phyloP scores from a whole-genome alignment of 495 filamentous ascomycete genomes.

The Penicillium psychrofluorescens region DNA sequence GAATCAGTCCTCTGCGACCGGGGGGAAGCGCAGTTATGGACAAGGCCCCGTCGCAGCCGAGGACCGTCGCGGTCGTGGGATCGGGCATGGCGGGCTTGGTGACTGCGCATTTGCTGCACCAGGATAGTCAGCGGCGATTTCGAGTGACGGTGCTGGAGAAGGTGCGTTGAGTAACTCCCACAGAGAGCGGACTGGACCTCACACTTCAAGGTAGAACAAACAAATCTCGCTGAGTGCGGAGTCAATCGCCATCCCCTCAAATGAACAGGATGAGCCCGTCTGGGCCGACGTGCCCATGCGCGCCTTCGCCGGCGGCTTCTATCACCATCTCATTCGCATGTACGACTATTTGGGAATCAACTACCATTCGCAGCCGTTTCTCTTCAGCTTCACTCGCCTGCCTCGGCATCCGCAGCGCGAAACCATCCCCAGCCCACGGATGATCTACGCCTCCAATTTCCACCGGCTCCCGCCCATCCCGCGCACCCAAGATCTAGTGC shows the following conservation, averaged over 20 bases:
- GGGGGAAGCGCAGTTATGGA: background rate
- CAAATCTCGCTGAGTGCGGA: slow-evolving; percentile 21
- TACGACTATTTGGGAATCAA: slow-evolving; percentile 43
- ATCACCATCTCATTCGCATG: slow-evolving; percentile 45
- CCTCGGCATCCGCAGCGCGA: slow-evolving; percentile 7
- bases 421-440: slow-evolving; percentile 16
- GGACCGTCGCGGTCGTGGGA: slow-evolving; percentile 43
- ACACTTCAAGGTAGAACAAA: slow-evolving; percentile 10
- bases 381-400: slow-evolving; percentile 26
- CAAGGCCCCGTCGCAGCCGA: background rate
- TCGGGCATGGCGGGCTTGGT: slow-evolving; percentile 50
- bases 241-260: slow-evolving; percentile 7
- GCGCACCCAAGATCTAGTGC: slow-evolving; percentile 9
- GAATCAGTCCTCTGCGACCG: no score
- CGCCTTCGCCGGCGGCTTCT: slow-evolving; percentile 46
- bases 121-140: slow-evolving; percentile 34
- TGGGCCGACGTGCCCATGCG: slow-evolving; percentile 53
- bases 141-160: slow-evolving; percentile 41
- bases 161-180: slow-evolving; percentile 15
- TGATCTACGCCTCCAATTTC: slow-evolving; percentile 43
- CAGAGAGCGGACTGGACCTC: background rate
- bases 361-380: slow-evolving; percentile 38
- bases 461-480: slow-evolving; percentile 37
- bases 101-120: slow-evolving; percentile 40
- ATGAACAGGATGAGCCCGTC: background rate